These are phyloP conservation scores for Tolypocladium tropicale DNA, from an alignment of 2,329 filamentous ascomycete species.

Conservation along the genomic window DNA sequence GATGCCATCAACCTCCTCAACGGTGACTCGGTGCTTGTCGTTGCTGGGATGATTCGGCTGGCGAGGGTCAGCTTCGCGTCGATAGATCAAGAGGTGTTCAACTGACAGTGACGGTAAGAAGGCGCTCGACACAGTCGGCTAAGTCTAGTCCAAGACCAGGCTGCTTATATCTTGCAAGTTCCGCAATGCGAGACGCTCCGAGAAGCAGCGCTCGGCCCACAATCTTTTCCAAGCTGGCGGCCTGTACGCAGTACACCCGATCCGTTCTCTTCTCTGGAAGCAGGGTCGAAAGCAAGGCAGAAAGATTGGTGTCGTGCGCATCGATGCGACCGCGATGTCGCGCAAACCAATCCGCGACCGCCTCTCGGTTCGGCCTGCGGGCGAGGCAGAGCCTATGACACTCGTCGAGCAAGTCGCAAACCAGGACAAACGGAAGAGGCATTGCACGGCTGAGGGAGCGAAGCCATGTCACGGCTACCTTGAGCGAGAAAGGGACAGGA, in stretches of 20 bases:
- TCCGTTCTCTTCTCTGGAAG: conserved; percentile 69
- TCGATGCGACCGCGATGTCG: conserved; percentile 49
- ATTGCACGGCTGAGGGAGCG: conserved; percentile 23
- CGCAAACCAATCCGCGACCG: conserved; percentile 58
- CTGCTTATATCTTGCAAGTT: conserved; percentile 53
- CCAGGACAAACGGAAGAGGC: conserved; percentile 56
- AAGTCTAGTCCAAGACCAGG: conserved; percentile 54
- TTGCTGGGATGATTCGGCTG: conserved; percentile 32
- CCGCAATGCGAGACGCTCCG: conserved; percentile 46
- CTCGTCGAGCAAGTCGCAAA: conserved; percentile 65
- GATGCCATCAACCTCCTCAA: conserved; percentile 62
- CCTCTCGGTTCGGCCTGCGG: conserved; percentile 19
- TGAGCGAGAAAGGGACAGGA: background rate
- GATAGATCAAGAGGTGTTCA: background rate
- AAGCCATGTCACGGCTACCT: background rate
- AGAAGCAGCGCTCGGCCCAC: conserved; percentile 58
- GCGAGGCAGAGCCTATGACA: conserved; percentile 39
- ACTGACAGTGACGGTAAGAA: conserved; percentile 50
- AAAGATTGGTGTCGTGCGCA: conserved; percentile 41
- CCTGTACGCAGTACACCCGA: conserved; percentile 64
- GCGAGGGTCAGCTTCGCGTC: background rate
- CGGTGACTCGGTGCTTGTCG: conserved; percentile 36
- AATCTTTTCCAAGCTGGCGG: conserved; percentile 51
- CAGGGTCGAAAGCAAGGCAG: conserved; percentile 63
- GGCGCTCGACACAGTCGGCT: conserved; percentile 57